Percentiles rank a stretch among this genome's conserved stretches.
These are phyloP conservation scores for Talaromyces sp. DNA, from an alignment of 2,329 filamentous ascomycete genomes.

Conservation along the genomic window DNA sequence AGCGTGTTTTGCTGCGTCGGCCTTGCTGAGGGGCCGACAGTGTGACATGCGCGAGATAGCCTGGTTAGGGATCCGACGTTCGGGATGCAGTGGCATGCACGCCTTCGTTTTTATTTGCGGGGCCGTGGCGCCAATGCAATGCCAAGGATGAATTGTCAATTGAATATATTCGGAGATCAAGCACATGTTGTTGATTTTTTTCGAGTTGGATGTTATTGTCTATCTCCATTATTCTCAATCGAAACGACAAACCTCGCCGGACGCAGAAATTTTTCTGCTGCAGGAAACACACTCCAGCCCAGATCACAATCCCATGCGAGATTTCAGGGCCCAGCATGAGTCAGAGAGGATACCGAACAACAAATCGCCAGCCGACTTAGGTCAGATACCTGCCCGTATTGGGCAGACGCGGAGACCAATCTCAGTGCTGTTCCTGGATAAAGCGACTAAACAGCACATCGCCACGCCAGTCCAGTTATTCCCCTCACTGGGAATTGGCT, in stretches of 20 bases:
- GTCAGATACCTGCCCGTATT: background rate
- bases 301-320: background rate
- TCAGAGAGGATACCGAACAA: background rate
- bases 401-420: conserved; percentile 2
- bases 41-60: background rate
- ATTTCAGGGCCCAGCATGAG: background rate
- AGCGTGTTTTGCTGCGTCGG: background rate
- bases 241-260: background rate
- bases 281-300: background rate
- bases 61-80: background rate
- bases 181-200: background rate
- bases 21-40: background rate
- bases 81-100: background rate
- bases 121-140: background rate
- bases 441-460: background rate
- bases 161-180: background rate
- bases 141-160: background rate
- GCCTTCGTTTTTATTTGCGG: background rate
- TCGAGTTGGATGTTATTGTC: background rate
- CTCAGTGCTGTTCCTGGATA: conserved; percentile 7
- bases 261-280: background rate
- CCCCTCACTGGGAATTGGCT: background rate
- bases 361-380: background rate
- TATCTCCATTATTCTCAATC: background rate
- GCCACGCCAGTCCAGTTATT: background rate